Evolutionary conservation across 1,139 yeast species (phyloP), one percentile per base, ranked within the genome.

Genomic region (Magnusiomyces magnusii): DNA sequence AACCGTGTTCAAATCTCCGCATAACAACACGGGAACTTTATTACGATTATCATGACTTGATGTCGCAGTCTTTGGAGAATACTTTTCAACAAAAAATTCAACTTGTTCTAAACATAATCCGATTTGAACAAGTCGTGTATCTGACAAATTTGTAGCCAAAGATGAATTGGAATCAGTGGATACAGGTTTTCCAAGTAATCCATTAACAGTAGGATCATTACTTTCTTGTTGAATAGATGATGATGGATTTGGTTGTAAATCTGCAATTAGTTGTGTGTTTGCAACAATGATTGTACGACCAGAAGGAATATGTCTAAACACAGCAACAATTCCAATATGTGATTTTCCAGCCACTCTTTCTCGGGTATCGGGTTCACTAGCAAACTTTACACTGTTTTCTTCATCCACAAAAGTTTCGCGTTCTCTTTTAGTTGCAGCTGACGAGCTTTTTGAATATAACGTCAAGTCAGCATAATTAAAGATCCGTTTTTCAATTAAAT

Each of bases 391-490:
- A 7, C 24, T n/a, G 9, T 31, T 28, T 25, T 42, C 55, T 27
- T 53, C 51, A 21, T 44, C 50, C 17, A 53, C 42, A 21, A 44
- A 28, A 3, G 55, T 53, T 53, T 53, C 55, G 5, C 42, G 31
- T n/a, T 28, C 51, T 19, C 41, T 27, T 23, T 53, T 53, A 21
- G 51, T 41, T 3, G 55, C 55, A 2, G 55, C 41, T 7, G 51
- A 27, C 17, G 50, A 15, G 39, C 28, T 24, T 23, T 53, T 53
- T 24, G 31, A 28, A 53, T 53, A 42, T 2, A 53, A 27, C n/a
- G 55, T 53, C 21, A 53, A 21, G 27, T 53, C 55, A 3, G 55
- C 55, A 23, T 53, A 53, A 42, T 53, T 53, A 15, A 53, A 53
- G n/a, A 53, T 53, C 2, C 55, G 55, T 28, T 53, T 53, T 42